Evolutionary conservation across 305 asterid genomes (phyloP), one percentile per base, ranked within the genome.

Genomic region (Coffea humblotiana): DNA sequence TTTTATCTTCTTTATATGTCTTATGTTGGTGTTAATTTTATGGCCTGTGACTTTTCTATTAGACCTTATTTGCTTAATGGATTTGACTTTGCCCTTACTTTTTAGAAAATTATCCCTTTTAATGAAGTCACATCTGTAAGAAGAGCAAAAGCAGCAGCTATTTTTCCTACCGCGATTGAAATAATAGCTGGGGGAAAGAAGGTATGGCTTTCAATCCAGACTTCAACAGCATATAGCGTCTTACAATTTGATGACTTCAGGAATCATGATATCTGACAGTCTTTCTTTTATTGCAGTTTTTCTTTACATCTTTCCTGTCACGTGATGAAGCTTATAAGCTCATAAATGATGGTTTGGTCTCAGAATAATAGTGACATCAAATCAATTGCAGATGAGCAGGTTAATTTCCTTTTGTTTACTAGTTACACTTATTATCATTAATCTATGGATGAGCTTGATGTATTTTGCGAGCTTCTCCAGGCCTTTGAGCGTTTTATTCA

Each of bases 311-410:
- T 14, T 94, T 96, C 84, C 86, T 96, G 79, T 96, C 91, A 88
- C 99, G 99, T 16, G 99, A 96, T 74, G 99, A 94, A 86, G 99
- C 99, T 76, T 96, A 88, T 88, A 94, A 90, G 91, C 97, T 96
- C 82, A 90, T 96, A 84, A 82, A 82, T 89, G 98, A 96, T 79
- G 98, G 98, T 87, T 87, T 91, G 98, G 97, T 80, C 87, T 77
- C 89, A 85, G 84, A 91, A 89, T 69, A 81, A 87, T 75, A 78
- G 79, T 81, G 92, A 71, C 74, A 72, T 89, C 67, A 86, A 87
- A 61, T 93, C 86, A 83, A 79, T 86, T 78, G 76, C 80, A 60
- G 51, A 47, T 47, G 51, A 84, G 82, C 96, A 90, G 97, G 97
- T 92, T 82, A 64, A 25, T 51, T 75, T 77, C 78, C 35, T 70